These are phyloP conservation scores for Calcarisporium arbuscula DNA, from an alignment of 2,329 filamentous ascomycete genomes.

Conservation along the genomic window DNA sequence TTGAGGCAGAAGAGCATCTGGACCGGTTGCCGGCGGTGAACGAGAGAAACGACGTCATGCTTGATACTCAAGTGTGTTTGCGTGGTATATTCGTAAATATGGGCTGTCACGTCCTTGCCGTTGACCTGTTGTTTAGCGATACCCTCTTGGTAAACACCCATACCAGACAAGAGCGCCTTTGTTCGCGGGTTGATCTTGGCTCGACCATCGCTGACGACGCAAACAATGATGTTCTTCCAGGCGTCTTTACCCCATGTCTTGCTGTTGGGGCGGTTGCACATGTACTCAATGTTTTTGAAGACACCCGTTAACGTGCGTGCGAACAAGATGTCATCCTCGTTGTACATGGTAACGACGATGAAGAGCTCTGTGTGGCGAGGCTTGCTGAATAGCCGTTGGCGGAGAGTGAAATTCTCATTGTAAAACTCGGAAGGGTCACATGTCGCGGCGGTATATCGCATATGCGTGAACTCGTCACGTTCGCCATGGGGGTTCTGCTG, in stretches of 20 bases:
- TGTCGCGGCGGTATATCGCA: constrained; percentile 91
- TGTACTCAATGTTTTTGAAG: constrained; percentile 98
- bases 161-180: constrained; percentile 78
- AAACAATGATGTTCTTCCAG: constrained; percentile 99
- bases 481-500: constrained; percentile 87
- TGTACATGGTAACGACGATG: constrained; percentile 98
- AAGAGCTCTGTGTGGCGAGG: constrained; percentile 90
- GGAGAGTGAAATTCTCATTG: constrained; percentile 81
- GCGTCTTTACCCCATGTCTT: constrained; percentile 98
- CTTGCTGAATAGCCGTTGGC: constrained; percentile 88
- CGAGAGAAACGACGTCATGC: constrained; percentile 78
- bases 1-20: constrained; percentile 98
- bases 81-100: constrained; percentile 94
- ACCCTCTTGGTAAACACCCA: constrained; percentile 96
- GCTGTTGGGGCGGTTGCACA: constrained; percentile 88
- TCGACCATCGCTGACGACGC: constrained; percentile 93
- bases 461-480: constrained; percentile 85
- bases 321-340: constrained; percentile 94
- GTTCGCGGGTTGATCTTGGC: constrained; percentile 94
- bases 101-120: constrained; percentile 88
- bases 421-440: constrained; percentile 89
- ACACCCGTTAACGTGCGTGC: constrained; percentile 94
- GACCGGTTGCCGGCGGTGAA: constrained; percentile 81
- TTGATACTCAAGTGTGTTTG: constrained; percentile 85
- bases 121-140: constrained; percentile 99